These are phyloP conservation scores for Penicillium riverlandense DNA, from an alignment of 495 filamentous ascomycete species.

Conservation along the genomic window DNA sequence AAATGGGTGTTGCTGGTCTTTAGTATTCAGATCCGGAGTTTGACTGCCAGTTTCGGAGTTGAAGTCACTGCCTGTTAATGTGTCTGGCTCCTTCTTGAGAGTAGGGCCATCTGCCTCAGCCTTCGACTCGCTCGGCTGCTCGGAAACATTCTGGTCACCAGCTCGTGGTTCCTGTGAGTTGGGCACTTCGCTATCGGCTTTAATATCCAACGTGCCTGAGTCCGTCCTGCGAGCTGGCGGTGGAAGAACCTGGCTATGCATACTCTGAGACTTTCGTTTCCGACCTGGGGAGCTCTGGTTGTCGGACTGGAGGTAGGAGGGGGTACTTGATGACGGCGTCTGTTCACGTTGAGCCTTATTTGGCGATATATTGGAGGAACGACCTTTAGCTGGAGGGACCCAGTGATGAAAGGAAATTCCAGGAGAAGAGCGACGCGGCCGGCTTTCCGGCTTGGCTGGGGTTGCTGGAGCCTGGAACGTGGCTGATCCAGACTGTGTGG, in stretches of 20 bases:
- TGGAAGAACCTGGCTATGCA: slow-evolving; percentile 30
- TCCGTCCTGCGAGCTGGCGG: slow-evolving; percentile 20
- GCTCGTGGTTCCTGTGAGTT: neutral
- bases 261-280: slow-evolving; percentile 35
- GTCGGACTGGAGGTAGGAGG: slow-evolving; percentile 26
- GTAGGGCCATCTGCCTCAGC: too few relatives aligned
- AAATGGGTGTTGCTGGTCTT: too few relatives aligned
- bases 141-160: neutral
- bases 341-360: slow-evolving; percentile 23
- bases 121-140: neutral
- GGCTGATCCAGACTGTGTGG: too few relatives aligned
- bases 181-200: slow-evolving; percentile 1
- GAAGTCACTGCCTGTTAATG: too few relatives aligned
- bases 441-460: slow-evolving; percentile 38
- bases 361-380: slow-evolving; percentile 16
- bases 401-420: slow-evolving; percentile 89
- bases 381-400: slow-evolving; percentile 63
- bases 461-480: slow-evolving; percentile 39
- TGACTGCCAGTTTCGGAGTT: too few relatives aligned
- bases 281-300: slow-evolving; percentile 28
- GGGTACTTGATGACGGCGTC: slow-evolving; percentile 9
- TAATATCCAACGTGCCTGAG: too few relatives aligned
- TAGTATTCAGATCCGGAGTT: too few relatives aligned
- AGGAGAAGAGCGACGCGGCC: slow-evolving; percentile 51
- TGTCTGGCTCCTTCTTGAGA: too few relatives aligned